Evolutionary conservation across 1,284 basidiomycete species (phyloP), one percentile per base, ranked within the genome.

Genomic region (Xanthoconium separans): DNA sequence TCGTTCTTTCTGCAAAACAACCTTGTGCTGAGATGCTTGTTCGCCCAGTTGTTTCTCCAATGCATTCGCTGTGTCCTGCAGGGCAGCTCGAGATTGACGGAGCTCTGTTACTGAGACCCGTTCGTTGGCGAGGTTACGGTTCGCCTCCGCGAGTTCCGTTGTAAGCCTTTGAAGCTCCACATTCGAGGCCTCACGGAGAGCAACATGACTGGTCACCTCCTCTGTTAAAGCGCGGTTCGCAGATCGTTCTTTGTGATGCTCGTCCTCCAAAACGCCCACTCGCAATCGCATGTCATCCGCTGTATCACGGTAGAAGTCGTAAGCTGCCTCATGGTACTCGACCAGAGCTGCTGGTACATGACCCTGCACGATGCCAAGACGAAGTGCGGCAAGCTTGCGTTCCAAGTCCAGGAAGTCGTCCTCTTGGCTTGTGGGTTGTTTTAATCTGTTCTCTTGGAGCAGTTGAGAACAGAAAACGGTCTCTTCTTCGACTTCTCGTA

Each of bases 1-100:
- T 47, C 75, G 78, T 60, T 87, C 85, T 56, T 77, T 81, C 55
- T 78, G 75, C 59, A 80, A 40, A 0, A 68, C 63, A 11, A 59
- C 58, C 45, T 73, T 70, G 47, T 76, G 68, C 40, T 58, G 61
- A 20, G 65, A 58, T 4, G 54, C 55, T 39, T 66, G 62, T 22
- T 69, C 64, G 45, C 54, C 56, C 15, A 75, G 51, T 24, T 55
- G 58, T 24, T 54, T 64, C 51, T 66, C 58, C n/a, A 70, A 40
- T 20, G 24, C 54, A 2, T 55, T 41, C 1, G 55, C 43, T 55
- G 66, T 66, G 44, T 69, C 66, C 27, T 75, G 69, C 12, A 71
- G 53, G 31, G 61, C 64, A 13, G 68, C 61, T 18, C 73, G 65
- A 43, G 71, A 54, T 47, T 56, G 60, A 16, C 54, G 47, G 37